Base-by-base conservation (phyloP, 2,329 filamentous ascomycete species). In the Alternaria burnsii region DNA sequence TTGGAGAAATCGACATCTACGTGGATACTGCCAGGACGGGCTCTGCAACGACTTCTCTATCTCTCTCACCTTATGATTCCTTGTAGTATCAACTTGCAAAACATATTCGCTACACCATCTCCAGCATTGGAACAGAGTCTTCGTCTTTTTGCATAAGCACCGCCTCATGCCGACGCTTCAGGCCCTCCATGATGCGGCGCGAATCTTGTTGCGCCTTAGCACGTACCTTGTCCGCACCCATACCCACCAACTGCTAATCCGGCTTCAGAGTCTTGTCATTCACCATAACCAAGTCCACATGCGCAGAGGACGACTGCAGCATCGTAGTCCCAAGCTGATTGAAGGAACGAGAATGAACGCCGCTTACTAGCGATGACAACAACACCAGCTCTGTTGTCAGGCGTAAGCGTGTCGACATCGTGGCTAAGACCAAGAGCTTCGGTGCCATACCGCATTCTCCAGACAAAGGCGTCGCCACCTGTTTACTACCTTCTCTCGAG, bases 401-500 rank as follows among this genome's bases (percentile, higher is more conserved):
- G n/a, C n/a, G 36, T 20, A 9, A 40, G 36, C 8, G n/a, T 40
- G 18, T 10, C n/a, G 8, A 40, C 10, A 9, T 11, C 20, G 8
- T 20, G n/a, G 8, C 9, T 2, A 0, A 40, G 36, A 11, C 36
- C 9, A 40, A 20, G 36, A 18, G n/a, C n/a, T 10, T 40, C 0
- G 4, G 36, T n/a, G 9, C 36, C 4, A 11, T 40, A 4, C 11
- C 36, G 9, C 1, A 3, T 40, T 20, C 36, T 9, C 36, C n/a
- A 40, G 2, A 40, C 0, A 7, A 2, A 7, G 7, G 7, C 14
- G 14, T n/a, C 16, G 36, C 36, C 0, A 18, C n/a, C 5, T n/a
- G 3, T 6, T 8, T 40, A 14, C 10, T 3, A 11, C 24, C 22
- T 0, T 24, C 0, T 2, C 6, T 1, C 6, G 5, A 24, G 24